phyloP scores from a whole-genome alignment of 495 filamentous ascomycete species.

The Bacidia gigantensis region DNA sequence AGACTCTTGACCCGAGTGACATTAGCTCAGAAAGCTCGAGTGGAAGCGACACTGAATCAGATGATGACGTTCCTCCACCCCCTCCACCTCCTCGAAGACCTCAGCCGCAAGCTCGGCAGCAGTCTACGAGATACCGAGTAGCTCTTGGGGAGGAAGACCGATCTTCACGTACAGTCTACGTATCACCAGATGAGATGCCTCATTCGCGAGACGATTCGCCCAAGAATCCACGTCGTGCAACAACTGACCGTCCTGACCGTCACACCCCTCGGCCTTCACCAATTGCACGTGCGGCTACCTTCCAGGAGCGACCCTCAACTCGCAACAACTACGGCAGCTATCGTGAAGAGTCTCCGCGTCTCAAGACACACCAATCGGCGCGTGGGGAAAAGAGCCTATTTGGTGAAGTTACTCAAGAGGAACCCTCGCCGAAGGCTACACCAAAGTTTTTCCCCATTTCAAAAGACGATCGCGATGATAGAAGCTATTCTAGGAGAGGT shows the following conservation, averaged over 20 bases:
- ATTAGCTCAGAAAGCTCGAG: slow-evolving; percentile 5
- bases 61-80: neutral
- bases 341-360: slow-evolving; percentile 3
- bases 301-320: slow-evolving; percentile 1
- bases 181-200: neutral
- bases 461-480: neutral
- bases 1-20: slow-evolving; percentile 16
- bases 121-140: slow-evolving; percentile 11
- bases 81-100: slow-evolving; percentile 8
- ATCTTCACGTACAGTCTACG: slow-evolving; percentile 2
- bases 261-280: slow-evolving; percentile 4
- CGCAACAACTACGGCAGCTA: slow-evolving; percentile 7
- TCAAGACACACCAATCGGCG: slow-evolving; percentile 8
- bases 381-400: slow-evolving; percentile 3
- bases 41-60: slow-evolving; percentile 19
- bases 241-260: slow-evolving; percentile 10
- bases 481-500: slow-evolving; percentile 3
- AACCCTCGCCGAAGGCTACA: slow-evolving; percentile 1
- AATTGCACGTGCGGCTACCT: slow-evolving; percentile 7
- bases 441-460: slow-evolving; percentile 5
- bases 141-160: slow-evolving; percentile 22
- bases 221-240: slow-evolving; percentile 6
- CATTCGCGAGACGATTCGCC: slow-evolving; percentile 10
- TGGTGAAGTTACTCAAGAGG: neutral
- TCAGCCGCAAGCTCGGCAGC: slow-evolving; percentile 4